Percentiles rank a stretch among this genome's conserved stretches.
phyloP scores from a whole-genome alignment of 2,329 filamentous ascomycete species.

The Chaetothyriales sp. region DNA sequence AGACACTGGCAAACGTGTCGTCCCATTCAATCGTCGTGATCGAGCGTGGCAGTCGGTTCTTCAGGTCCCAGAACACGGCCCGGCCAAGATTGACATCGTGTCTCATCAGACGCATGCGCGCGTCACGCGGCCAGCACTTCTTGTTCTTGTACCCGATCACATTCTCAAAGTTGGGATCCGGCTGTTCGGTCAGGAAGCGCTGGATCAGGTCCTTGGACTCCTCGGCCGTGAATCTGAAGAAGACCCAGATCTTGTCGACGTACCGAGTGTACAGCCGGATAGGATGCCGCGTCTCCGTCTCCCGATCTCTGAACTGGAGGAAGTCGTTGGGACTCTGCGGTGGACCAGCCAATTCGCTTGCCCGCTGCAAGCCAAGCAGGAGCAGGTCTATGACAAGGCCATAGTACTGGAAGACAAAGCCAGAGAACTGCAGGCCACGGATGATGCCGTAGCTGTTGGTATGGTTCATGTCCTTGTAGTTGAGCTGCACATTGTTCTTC shows the following conservation, averaged over 20 bases:
- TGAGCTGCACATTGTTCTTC: constrained; percentile 98
- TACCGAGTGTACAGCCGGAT: constrained; percentile 97
- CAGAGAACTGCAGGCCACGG: constrained; percentile 91
- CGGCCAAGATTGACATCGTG: constrained; percentile 96
- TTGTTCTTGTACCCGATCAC: constrained; percentile 99
- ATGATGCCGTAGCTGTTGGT: constrained; percentile 99
- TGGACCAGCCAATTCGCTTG: constrained; percentile 93
- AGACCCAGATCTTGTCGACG: constrained; percentile 97
- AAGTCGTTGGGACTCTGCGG: constrained; percentile 94
- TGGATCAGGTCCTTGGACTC: constrained; percentile 94
- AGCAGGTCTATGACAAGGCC: constrained; percentile 87
- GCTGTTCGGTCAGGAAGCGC: constrained; percentile 92
- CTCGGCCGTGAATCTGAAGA: constrained; percentile 82
- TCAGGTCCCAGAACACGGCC: constrained; percentile 97
- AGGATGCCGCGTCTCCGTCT: constrained; percentile 82
- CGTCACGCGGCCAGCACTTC: constrained; percentile 98
- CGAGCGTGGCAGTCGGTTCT: constrained; percentile 86
- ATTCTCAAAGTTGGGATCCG: constrained; percentile 97
- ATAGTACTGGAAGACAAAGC: constrained; percentile 98
- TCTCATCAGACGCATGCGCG: constrained; percentile 93
- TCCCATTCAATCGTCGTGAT: constrained; percentile 98
- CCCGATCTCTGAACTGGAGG: constrained; percentile 84
- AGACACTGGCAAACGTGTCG: constrained; percentile 94
- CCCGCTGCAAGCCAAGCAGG: constrained; percentile 79
- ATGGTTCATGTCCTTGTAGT: constrained; percentile 99